Evolutionary conservation across 805 yeast species (phyloP).

Genomic region (Candida taoyuanica): DNA sequence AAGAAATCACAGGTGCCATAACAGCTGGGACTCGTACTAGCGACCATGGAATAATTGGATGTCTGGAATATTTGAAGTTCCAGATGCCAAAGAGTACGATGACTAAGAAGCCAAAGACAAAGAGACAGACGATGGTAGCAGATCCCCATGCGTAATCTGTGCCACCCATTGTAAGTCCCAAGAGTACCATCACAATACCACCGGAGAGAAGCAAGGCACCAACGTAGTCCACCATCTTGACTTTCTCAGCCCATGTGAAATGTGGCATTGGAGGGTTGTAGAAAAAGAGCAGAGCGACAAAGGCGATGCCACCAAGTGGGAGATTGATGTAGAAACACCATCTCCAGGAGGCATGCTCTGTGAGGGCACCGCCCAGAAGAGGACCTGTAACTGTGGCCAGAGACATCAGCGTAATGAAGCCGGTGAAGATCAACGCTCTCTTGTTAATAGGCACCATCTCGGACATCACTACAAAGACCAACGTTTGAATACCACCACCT

Average conservation of each 20-base stretch:
- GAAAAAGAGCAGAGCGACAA: constrained; percentile 31
- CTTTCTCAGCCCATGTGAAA: constrained; percentile 34
- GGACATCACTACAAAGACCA: constrained; percentile 51
- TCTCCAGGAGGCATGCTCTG: constrained; percentile 60
- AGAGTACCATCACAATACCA: constrained; percentile 40
- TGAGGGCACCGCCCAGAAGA: constrained; percentile 60
- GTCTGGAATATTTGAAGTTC: constrained; percentile 4
- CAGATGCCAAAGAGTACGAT: background rate
- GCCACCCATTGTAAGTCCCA: constrained; percentile 54
- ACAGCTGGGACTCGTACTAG: constrained; percentile 1
- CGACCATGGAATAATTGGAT: constrained; percentile 23
- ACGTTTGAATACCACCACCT: constrained; percentile 60
- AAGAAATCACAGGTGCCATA: background rate
- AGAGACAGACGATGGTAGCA: constrained; percentile 43
- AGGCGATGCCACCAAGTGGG: constrained; percentile 49
- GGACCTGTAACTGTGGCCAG: constrained; percentile 58
- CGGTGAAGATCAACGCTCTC: constrained; percentile 19
- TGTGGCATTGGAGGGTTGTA: constrained; percentile 43
- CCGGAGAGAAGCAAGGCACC: constrained; percentile 40
- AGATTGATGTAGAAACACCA: constrained; percentile 65
- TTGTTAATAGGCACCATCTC: constrained; percentile 38
- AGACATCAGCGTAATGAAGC: constrained; percentile 33
- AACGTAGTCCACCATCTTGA: constrained; percentile 41
- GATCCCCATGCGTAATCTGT: constrained; percentile 47
- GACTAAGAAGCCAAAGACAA: constrained; percentile 9